Percentiles rank a stretch among this genome's conserved stretches.
Conservation (phyloP, 1,284 basidiomycete genomes). For the Sphagnurus paluster region DNA sequence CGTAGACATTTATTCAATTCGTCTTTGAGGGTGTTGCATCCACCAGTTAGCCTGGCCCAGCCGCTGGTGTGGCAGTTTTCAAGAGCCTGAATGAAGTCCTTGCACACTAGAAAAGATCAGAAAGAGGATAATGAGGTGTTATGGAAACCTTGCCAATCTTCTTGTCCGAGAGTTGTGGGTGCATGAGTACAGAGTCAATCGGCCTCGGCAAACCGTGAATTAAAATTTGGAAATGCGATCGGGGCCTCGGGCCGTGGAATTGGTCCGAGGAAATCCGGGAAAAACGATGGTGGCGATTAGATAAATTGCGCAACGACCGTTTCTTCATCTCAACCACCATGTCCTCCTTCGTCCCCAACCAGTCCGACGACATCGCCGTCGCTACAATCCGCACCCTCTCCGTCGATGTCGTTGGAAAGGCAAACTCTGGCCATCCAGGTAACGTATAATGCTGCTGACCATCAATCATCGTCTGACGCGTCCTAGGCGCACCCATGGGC, state of each 20-base stretch:
- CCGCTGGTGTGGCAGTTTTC: slow-evolving; percentile 62
- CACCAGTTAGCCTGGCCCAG: slow-evolving; percentile 66
- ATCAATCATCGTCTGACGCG: slow-evolving; percentile 53
- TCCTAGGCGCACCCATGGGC: slow-evolving; percentile 92
- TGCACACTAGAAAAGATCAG: slow-evolving; percentile 51
- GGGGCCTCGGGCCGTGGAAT: slow-evolving; percentile 17
- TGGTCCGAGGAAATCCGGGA: slow-evolving; percentile 9
- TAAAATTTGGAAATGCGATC: slow-evolving; percentile 8
- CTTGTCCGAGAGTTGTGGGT: slow-evolving; percentile 74
- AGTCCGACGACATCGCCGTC: slow-evolving; percentile 58
- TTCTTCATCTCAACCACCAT: slow-evolving; percentile 33
- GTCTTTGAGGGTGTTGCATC: slow-evolving; percentile 73
- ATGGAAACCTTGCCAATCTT: slow-evolving; percentile 47
- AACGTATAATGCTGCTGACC: slow-evolving; percentile 15
- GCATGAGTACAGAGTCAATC: slow-evolving; percentile 50
- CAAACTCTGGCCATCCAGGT: slow-evolving; percentile 94
- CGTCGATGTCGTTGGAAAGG: slow-evolving; percentile 73
- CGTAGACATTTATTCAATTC: slow-evolving; percentile 75
- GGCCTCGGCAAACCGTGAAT: too few relatives aligned
- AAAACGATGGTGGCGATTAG: slow-evolving; percentile 21
- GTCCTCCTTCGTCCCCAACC: slow-evolving; percentile 38
- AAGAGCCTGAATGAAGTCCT: slow-evolving; percentile 72
- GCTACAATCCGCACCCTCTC: slow-evolving; percentile 73
- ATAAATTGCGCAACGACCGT: slow-evolving; percentile 19
- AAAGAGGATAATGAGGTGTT: slow-evolving; percentile 2